A percentile compares a stretch with the other conserved stretches of the same genome.
Conservation (phyloP, 1,284 basidiomycete genomes). For the Ustilago shanxiensis region DNA sequence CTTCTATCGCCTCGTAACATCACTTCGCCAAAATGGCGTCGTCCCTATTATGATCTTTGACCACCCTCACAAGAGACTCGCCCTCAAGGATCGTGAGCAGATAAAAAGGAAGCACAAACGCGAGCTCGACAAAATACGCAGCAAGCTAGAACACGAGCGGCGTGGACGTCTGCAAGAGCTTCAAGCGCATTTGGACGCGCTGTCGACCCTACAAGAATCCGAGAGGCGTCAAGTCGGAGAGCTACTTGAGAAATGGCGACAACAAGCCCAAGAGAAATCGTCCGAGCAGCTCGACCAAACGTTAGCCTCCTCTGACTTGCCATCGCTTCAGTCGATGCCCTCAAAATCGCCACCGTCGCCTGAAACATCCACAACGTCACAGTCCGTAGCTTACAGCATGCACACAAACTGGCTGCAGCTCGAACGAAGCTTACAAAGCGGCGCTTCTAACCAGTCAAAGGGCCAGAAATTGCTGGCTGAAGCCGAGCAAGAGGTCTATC, state of each 20-base stretch:
- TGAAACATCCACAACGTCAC: conserved; percentile 9
- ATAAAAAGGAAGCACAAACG: conserved; percentile 48
- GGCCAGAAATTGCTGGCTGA: conserved; percentile 38
- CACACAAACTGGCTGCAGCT: conserved; percentile 37
- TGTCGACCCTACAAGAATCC: conserved; percentile 18
- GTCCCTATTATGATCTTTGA: conserved; percentile 64
- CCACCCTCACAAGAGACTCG: conserved; percentile 53
- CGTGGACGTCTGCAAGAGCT: conserved; percentile 31
- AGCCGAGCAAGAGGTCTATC: conserved; percentile 40
- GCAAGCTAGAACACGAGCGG: conserved; percentile 42
- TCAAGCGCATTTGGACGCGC: conserved; percentile 22
- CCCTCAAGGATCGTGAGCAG: conserved; percentile 56
- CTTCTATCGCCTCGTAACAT: conserved; percentile 54
- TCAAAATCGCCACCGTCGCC: conserved; percentile 12
- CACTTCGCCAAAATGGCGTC: conserved; percentile 48
- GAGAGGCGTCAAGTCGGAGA: conserved; percentile 43
- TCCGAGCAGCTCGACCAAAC: not conserved
- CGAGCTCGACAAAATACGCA: conserved; percentile 45
- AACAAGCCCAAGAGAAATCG: not conserved
- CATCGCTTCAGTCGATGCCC: too few species aligned
- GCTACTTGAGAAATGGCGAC: conserved; percentile 35
- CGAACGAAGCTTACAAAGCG: conserved; percentile 18
- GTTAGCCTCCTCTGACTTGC: not conserved
- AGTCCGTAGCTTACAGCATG: conserved; percentile 37
- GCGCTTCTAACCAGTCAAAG: conserved; percentile 38